These are phyloP conservation scores for Boletus pseudopeckii DNA, from an alignment of 768 basidiomycete genomes.

Conservation along the genomic window DNA sequence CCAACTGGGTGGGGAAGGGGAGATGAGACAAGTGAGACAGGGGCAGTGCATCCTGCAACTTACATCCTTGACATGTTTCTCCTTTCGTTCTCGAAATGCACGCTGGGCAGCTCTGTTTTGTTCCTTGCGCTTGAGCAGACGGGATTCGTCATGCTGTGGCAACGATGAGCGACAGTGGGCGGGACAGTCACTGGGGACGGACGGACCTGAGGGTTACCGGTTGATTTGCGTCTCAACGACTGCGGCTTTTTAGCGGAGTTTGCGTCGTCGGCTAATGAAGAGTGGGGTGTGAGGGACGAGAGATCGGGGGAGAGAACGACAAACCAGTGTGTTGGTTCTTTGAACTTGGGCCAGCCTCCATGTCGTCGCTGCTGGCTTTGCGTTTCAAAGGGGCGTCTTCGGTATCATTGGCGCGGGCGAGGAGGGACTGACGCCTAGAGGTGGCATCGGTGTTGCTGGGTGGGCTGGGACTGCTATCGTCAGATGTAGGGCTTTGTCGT, in stretches of 20 bases:
- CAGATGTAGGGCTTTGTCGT: constrained; percentile 51
- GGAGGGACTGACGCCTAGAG: constrained; percentile 21
- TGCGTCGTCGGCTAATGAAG: constrained; percentile 21
- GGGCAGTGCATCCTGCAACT: constrained; percentile 32
- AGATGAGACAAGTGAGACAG: constrained; percentile 7
- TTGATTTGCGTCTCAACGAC: constrained; percentile 39
- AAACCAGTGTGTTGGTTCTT: constrained; percentile 65
- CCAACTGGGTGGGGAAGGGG: constrained; percentile 53
- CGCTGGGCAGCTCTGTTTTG: constrained; percentile 97
- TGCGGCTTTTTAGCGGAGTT: constrained; percentile 25
- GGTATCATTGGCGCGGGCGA: constrained; percentile 32
- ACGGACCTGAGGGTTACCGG: constrained; percentile 36
- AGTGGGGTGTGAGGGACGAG: background rate
- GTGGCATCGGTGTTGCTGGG: constrained; percentile 40
- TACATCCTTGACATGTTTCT: constrained; percentile 96
- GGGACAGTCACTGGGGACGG: background rate
- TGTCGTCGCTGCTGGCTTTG: constrained; percentile 67
- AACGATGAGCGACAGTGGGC: constrained; percentile 3
- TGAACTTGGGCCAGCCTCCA: constrained; percentile 60
- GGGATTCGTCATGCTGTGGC: constrained; percentile 57
- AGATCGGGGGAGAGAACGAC: constrained; percentile 21
- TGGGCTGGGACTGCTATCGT: constrained; percentile 79
- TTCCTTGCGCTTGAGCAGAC: constrained; percentile 87
- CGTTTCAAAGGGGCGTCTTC: constrained; percentile 62
- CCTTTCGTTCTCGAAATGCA: constrained; percentile 95